phyloP scores from a whole-genome alignment of 2,329 filamentous ascomycete species.

The Pseudophaeomoniella oleicola region DNA sequence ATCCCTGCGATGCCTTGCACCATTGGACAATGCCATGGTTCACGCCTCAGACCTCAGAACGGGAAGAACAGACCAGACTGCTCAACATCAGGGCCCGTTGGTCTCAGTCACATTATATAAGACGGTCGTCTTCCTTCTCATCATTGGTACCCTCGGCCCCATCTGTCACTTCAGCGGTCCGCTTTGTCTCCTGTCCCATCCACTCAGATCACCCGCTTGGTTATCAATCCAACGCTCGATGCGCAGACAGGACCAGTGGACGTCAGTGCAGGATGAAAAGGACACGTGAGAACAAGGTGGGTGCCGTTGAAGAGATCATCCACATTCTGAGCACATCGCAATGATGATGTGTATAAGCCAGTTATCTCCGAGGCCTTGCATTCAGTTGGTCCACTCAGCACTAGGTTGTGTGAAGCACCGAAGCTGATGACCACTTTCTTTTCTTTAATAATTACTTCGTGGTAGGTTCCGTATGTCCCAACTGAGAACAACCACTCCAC shows the following conservation, averaged over 20 bases:
- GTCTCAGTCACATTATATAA: background rate
- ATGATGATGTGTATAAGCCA: background rate
- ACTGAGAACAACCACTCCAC: background rate
- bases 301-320: background rate
- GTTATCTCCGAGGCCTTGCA: background rate
- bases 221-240: background rate
- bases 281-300: background rate
- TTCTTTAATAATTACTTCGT: too few relatives aligned
- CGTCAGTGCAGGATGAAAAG: background rate
- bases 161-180: background rate
- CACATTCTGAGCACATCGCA: background rate
- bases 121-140: background rate
- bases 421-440: background rate
- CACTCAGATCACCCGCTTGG: background rate
- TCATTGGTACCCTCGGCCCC: background rate
- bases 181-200: background rate
- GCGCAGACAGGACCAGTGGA: background rate
- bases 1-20: background rate
- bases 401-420: background rate
- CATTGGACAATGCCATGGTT: background rate
- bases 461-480: background rate
- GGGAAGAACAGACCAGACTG: background rate
- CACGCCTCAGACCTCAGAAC: background rate
- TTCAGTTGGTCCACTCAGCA: background rate
- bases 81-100: background rate